Percentiles rank a stretch among this genome's conserved stretches.
phyloP scores from a whole-genome alignment of 345 rosid species.

The Aquilaria sinensis region DNA sequence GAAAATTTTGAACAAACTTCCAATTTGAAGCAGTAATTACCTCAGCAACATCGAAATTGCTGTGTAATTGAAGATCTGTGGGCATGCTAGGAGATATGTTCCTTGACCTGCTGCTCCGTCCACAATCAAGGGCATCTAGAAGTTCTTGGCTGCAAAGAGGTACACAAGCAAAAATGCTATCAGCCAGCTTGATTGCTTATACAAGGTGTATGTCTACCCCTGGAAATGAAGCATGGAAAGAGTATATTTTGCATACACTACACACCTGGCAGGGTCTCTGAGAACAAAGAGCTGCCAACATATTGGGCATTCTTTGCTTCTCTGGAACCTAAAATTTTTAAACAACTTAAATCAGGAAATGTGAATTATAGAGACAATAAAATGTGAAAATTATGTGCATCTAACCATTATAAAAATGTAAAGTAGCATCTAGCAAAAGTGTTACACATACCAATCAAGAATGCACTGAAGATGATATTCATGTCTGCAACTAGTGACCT shows the following conservation, averaged over 20 bases:
- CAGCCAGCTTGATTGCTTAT: neutral
- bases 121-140: constrained; percentile 57
- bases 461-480: constrained; percentile 95
- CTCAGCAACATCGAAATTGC: constrained; percentile 43
- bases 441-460: constrained; percentile 63
- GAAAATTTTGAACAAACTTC: neutral
- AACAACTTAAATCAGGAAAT: constrained; percentile 11
- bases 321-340: constrained; percentile 62
- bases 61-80: constrained; percentile 18
- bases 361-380: neutral
- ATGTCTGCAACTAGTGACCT: constrained; percentile 91
- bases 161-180: neutral
- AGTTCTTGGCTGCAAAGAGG: constrained; percentile 70
- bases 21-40: constrained; percentile 27
- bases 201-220: neutral
- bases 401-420: neutral
- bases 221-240: neutral
- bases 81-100: constrained; percentile 27
- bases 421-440: neutral
- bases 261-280: constrained; percentile 66
- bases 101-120: constrained; percentile 45
- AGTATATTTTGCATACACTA: neutral
- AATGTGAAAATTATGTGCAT: neutral
- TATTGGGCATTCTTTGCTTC: constrained; percentile 95
- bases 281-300: constrained; percentile 74